These are phyloP conservation scores for Aspergillus egyptiacus DNA, from an alignment of 495 filamentous ascomycete species.

Conservation along the genomic window DNA sequence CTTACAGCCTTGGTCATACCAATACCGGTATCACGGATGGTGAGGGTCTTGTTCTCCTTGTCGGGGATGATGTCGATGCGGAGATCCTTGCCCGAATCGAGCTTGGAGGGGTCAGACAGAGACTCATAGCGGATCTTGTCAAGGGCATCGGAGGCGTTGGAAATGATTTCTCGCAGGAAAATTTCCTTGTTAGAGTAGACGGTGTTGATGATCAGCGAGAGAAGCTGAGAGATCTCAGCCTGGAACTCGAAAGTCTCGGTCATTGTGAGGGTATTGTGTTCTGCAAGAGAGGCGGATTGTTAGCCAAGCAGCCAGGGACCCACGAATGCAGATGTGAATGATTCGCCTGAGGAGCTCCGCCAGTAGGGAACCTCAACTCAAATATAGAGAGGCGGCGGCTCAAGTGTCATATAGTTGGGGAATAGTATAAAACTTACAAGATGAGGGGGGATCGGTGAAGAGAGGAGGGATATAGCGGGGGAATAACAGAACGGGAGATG, in stretches of 20 bases:
- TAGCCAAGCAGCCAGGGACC: neutral
- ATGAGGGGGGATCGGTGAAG: slow-evolving; percentile 2
- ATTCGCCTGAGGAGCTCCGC: neutral
- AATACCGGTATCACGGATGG: slow-evolving; percentile 95
- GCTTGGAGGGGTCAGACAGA: slow-evolving; percentile 92
- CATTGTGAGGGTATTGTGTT: slow-evolving; percentile 52
- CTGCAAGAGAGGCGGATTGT: slow-evolving; percentile 11
- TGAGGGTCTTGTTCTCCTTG: slow-evolving; percentile 94
- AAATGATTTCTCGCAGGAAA: slow-evolving; percentile 95
- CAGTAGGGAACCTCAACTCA: neutral
- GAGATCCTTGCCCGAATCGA: slow-evolving; percentile 93
- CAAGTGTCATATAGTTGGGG: too few species aligned
- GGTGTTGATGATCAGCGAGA: slow-evolving; percentile 99
- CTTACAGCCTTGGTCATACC: slow-evolving; percentile 99
- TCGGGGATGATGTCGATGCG: slow-evolving; percentile 97
- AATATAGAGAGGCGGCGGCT: neutral
- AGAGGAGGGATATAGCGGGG: slow-evolving; percentile 2
- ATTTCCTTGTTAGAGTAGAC: slow-evolving; percentile 99
- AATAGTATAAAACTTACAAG: slow-evolving; percentile 15
- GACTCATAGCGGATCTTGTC: slow-evolving; percentile 99
- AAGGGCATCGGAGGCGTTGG: slow-evolving; percentile 95
- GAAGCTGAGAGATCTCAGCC: slow-evolving; percentile 99
- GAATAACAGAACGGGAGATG: neutral
- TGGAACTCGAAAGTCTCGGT: slow-evolving; percentile 98
- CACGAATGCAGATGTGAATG: neutral